Percentiles rank a stretch among this genome's conserved stretches.
These are phyloP conservation scores for Nephelium lappaceum DNA, from an alignment of 345 rosid genomes.

Conservation along the genomic window DNA sequence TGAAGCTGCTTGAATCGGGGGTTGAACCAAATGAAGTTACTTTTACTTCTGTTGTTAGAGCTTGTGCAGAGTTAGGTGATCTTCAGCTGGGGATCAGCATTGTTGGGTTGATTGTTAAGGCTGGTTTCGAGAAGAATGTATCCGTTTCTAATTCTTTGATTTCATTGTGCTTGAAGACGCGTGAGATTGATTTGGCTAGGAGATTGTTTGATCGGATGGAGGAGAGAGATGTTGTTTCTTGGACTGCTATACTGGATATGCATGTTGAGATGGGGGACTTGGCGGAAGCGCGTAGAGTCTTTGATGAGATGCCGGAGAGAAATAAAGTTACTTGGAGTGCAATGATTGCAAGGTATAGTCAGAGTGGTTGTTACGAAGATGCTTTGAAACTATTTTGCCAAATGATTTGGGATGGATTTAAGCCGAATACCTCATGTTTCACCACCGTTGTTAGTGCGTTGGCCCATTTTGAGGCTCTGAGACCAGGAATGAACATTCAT, in stretches of 20 bases:
- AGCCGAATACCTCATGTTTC: slow-evolving; percentile 47
- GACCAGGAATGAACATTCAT: slow-evolving; percentile 49
- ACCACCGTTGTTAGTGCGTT: slow-evolving; percentile 46
- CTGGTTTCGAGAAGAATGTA: slow-evolving; percentile 42
- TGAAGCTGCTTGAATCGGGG: slow-evolving; percentile 41
- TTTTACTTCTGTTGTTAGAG: slow-evolving; percentile 46
- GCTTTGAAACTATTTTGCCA: slow-evolving; percentile 44
- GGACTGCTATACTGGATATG: slow-evolving; percentile 62
- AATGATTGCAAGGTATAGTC: slow-evolving; percentile 62
- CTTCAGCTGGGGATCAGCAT: slow-evolving; percentile 42
- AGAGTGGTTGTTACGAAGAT: slow-evolving; percentile 50
- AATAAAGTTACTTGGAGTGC: slow-evolving; percentile 67
- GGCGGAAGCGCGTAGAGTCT: slow-evolving; percentile 50
- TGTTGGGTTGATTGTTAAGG: slow-evolving; percentile 49
- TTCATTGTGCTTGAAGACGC: slow-evolving; percentile 50
- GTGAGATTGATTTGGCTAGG: slow-evolving; percentile 43
- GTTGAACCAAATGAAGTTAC: slow-evolving; percentile 54
- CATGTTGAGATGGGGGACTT: slow-evolving; percentile 48
- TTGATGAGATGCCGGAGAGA: slow-evolving; percentile 55
- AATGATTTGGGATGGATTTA: slow-evolving; percentile 42
- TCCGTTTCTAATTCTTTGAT: slow-evolving; percentile 58
- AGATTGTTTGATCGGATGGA: slow-evolving; percentile 50
- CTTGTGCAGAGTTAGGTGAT: slow-evolving; percentile 40
- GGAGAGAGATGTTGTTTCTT: slow-evolving; percentile 54
- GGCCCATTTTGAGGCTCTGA: slow-evolving; percentile 40